A percentile compares a stretch with the other conserved stretches of the same genome.
Conservation (phyloP, 768 basidiomycete genomes). For the Trametes gibbosa region DNA sequence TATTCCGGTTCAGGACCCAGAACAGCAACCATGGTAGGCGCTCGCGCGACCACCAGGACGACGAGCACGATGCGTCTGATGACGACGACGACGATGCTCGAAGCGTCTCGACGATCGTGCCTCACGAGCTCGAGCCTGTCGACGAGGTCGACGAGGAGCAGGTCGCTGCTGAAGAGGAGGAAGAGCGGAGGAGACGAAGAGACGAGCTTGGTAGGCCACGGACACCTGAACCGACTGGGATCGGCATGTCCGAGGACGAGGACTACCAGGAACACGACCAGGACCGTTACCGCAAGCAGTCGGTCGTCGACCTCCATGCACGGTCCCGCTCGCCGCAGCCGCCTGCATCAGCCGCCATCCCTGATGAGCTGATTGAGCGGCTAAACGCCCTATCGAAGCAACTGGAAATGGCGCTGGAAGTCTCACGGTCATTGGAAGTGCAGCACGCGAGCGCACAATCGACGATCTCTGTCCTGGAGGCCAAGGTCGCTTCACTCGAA, state of each 20-base stretch:
- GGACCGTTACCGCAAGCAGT: slow-evolving; percentile 7
- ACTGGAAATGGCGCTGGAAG: slow-evolving; percentile 70
- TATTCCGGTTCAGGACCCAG: slow-evolving; percentile 28
- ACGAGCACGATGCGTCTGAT: slow-evolving; percentile 18
- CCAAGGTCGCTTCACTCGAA: slow-evolving; percentile 69
- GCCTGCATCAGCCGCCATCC: slow-evolving; percentile 27
- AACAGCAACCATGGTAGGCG: slow-evolving; percentile 15
- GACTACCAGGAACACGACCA: slow-evolving; percentile 37
- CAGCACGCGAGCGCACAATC: slow-evolving; percentile 76
- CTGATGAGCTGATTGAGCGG: slow-evolving; percentile 60
- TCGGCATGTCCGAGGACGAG: slow-evolving; percentile 46
- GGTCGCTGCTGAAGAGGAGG: slow-evolving; percentile 39
- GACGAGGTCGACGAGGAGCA: slow-evolving; percentile 75
- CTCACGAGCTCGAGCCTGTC: slow-evolving; percentile 68
- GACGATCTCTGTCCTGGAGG: slow-evolving; percentile 68
- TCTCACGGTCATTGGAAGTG: slow-evolving; percentile 69
- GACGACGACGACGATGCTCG: slow-evolving; percentile 53
- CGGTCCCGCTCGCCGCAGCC: slow-evolving; percentile 27
- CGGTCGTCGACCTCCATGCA: slow-evolving; percentile 5
- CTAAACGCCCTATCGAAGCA: slow-evolving; percentile 64
- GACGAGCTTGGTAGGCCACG: slow-evolving; percentile 67
- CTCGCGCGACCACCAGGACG: slow-evolving; percentile 19
- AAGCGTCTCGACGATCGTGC: slow-evolving; percentile 69
- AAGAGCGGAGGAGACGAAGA: slow-evolving; percentile 44
- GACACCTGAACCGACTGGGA: slow-evolving; percentile 76